These are phyloP conservation scores for Penicillium sp. DNA, from an alignment of 2,329 filamentous ascomycete genomes.

Conservation along the genomic window DNA sequence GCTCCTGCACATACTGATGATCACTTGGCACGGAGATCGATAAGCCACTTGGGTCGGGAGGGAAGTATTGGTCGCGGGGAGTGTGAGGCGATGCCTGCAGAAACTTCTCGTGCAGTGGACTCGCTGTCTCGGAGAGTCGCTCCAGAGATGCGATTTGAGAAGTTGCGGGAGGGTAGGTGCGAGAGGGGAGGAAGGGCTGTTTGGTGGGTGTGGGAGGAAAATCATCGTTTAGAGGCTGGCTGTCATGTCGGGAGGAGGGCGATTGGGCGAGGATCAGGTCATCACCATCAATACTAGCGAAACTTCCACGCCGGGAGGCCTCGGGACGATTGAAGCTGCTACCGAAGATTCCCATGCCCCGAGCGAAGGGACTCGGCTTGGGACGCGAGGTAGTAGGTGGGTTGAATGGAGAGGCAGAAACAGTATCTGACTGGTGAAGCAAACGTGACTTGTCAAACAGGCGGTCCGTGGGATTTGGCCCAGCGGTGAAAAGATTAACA, in stretches of 20 bases:
- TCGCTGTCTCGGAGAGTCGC: slow-evolving; percentile 34
- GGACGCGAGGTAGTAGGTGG: slow-evolving; percentile 59
- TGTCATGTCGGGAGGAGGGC: slow-evolving; percentile 55
- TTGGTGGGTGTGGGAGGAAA: slow-evolving; percentile 95
- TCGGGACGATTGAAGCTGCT: slow-evolving; percentile 52
- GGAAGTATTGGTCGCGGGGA: slow-evolving; percentile 70
- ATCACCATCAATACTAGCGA: slow-evolving; percentile 77
- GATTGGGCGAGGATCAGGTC: slow-evolving; percentile 63
- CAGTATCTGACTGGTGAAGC: slow-evolving; percentile 71
- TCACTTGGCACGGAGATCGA: slow-evolving; percentile 70
- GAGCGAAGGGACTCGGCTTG: slow-evolving; percentile 67
- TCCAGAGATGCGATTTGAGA: slow-evolving; percentile 38
- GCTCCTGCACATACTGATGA: slow-evolving; percentile 40
- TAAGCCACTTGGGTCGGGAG: slow-evolving; percentile 76
- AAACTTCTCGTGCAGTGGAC: slow-evolving; percentile 58
- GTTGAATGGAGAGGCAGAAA: slow-evolving; percentile 79
- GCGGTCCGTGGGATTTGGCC: slow-evolving; percentile 57
- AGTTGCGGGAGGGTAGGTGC: slow-evolving; percentile 36
- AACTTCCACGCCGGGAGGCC: slow-evolving; percentile 63
- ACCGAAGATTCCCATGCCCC: slow-evolving; percentile 63
- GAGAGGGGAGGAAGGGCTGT: slow-evolving; percentile 41
- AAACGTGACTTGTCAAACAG: slow-evolving; percentile 61
- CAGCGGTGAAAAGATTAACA: slow-evolving; percentile 66
- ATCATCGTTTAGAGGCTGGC: slow-evolving; percentile 65
- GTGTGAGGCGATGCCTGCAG: slow-evolving; percentile 67